These are phyloP conservation scores for Escallonia rubra DNA, from an alignment of 129 eudicot genomes.

Conservation along the genomic window DNA sequence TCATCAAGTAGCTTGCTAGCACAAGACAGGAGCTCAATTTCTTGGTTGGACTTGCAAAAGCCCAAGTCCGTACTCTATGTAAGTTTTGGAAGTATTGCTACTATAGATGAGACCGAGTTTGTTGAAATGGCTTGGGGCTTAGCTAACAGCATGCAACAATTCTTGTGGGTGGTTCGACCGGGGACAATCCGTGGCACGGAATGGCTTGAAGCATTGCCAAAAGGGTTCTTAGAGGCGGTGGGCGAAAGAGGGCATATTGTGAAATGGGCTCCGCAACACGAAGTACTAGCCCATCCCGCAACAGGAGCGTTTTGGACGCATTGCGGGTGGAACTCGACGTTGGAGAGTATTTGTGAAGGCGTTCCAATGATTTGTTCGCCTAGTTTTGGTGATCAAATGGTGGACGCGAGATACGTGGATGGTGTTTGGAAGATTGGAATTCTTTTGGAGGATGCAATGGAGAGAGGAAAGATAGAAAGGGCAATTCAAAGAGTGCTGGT, in stretches of 20 bases:
- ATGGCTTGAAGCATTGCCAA: slow-evolving; percentile 30
- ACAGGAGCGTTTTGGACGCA: slow-evolving; percentile 54
- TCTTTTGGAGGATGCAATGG: slow-evolving; percentile 23
- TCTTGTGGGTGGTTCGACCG: slow-evolving; percentile 58
- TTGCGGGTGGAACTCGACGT: slow-evolving; percentile 57
- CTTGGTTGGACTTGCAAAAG: slow-evolving; percentile 39
- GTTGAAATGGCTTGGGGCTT: slow-evolving; percentile 43
- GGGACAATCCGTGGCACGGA: slow-evolving; percentile 29
- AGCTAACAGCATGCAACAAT: slow-evolving; percentile 26
- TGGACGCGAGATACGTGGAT: slow-evolving; percentile 28
- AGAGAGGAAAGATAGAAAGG: slow-evolving; percentile 16
- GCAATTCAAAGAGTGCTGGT: slow-evolving; percentile 21
- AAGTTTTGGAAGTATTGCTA: slow-evolving; percentile 60
- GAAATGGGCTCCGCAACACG: slow-evolving; percentile 57
- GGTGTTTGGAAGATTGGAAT: slow-evolving; percentile 43
- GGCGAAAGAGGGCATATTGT: slow-evolving; percentile 47
- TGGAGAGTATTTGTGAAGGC: slow-evolving; percentile 61
- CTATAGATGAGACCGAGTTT: slow-evolving; percentile 22
- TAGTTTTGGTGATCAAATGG: slow-evolving; percentile 27
- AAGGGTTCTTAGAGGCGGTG: slow-evolving; percentile 20
- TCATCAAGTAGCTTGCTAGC: slow-evolving; percentile 27
- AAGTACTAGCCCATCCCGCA: slow-evolving; percentile 51
- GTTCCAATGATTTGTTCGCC: slow-evolving; percentile 46
- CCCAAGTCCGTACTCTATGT: slow-evolving; percentile 40
- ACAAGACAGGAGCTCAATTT: slow-evolving; percentile 31